Base-by-base conservation (phyloP, 2,329 filamentous ascomycete genomes). In the Tolypocladium guangdongense region DNA sequence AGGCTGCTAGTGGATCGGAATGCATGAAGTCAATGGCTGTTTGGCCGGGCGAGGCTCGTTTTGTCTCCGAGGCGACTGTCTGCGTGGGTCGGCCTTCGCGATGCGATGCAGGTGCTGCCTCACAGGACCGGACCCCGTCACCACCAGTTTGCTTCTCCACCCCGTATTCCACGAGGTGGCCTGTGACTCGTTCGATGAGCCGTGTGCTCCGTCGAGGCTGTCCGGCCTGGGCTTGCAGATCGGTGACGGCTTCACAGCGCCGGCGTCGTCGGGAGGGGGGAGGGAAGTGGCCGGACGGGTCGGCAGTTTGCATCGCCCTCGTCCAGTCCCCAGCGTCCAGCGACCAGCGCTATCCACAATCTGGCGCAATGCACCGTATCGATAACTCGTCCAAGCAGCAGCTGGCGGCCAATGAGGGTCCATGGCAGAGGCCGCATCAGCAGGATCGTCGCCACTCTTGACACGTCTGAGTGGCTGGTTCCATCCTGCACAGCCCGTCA, bases 11-110 rank as follows among this genome's bases (percentile, higher is more conserved):
- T 50, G 49, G 58, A 59, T 58, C 58, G 63, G 63, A 66, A 66
- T 68, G 66, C 64, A 69, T 67, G 57, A 69, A 66, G 64, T 66
- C 64, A n/a, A 65, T 65, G 57, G 24, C 20, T 24, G 43, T 46
- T 32, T 46, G 16, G 24, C 16, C 10, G 41, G 18, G 41, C 41
- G 41, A 45, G 20, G 22, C 33, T 33, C 32, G 47, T 49, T 49
- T 57, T 64, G 58, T 58, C 58, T 55, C 56, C 52, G 51, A 58
- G n/a, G n/a, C n/a, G 55, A 57, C 58, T 57, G 54, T 55, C 56
- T 55, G 51, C 55, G 54, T 52, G 38, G 24, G 35, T 38, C 36
- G 33, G 33, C 20, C 8, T 49, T 49, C 33, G 20, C 35, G 36
- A 49, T 35, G 46, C 46, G 57, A 61, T 57, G 62, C 56, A 64